Evolutionary conservation across 768 basidiomycete species (phyloP).

Genomic region (Lactifluus piperatus): DNA sequence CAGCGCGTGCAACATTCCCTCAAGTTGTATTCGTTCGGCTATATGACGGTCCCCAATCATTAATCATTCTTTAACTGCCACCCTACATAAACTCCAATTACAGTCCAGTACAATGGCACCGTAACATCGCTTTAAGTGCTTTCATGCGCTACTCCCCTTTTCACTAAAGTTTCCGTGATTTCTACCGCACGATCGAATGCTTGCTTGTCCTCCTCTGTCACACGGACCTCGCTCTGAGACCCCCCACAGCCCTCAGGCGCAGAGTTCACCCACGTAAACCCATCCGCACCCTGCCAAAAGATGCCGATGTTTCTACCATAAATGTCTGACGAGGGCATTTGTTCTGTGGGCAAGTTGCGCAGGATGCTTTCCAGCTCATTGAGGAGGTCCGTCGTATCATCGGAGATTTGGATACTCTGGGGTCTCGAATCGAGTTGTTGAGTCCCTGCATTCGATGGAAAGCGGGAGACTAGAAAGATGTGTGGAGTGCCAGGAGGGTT

Average conservation of each 20-base stretch:
- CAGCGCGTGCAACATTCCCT: no score
- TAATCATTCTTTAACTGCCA: no score
- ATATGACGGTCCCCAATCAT: neutral
- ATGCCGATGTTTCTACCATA: constrained; percentile 66
- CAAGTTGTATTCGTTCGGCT: no score
- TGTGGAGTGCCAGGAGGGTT: constrained; percentile 28
- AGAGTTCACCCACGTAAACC: constrained; percentile 52
- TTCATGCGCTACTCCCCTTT: constrained; percentile 19
- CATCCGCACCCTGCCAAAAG: constrained; percentile 44
- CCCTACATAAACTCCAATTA: no score
- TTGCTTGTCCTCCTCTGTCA: constrained; percentile 53
- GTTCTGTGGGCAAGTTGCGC: constrained; percentile 46
- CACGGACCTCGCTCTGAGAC: constrained; percentile 36
- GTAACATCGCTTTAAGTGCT: neutral
- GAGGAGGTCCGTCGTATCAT: constrained; percentile 34
- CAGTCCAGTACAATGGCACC: neutral
- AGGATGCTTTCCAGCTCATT: constrained; percentile 54
- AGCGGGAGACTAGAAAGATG: constrained; percentile 39
- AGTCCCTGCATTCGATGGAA: constrained; percentile 42
- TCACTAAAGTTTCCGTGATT: constrained; percentile 47
- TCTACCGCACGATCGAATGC: constrained; percentile 63
- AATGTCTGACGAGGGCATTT: constrained; percentile 53
- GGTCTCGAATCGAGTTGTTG: constrained; percentile 34
- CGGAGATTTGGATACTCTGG: constrained; percentile 33
- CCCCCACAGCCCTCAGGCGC: constrained; percentile 53